These are phyloP conservation scores for Sphaerulina vaccinii DNA, from an alignment of 2,329 filamentous ascomycete species.

Conservation along the genomic window DNA sequence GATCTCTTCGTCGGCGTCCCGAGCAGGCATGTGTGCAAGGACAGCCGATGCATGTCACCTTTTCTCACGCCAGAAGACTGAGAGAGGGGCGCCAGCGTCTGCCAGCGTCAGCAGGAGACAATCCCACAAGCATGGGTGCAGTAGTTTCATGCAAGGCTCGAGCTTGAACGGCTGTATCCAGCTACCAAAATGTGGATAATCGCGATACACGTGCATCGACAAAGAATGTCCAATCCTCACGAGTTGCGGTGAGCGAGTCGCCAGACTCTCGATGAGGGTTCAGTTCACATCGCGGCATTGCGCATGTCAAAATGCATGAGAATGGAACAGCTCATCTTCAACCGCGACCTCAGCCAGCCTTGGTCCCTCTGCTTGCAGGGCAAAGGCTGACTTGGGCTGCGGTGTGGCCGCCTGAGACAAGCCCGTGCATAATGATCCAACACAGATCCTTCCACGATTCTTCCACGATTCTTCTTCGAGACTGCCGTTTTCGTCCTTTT, in stretches of 20 bases:
- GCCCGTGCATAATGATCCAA: neutral
- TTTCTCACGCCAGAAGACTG: neutral
- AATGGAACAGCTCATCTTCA: too few species aligned
- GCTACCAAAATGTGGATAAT: neutral
- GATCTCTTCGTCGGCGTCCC: neutral
- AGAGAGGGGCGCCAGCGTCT: neutral
- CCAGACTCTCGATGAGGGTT: neutral
- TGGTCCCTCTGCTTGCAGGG: too few species aligned
- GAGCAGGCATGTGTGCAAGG: neutral
- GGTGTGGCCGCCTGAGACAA: neutral
- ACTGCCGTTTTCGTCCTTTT: neutral
- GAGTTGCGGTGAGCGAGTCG: neutral
- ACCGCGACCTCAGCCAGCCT: too few species aligned
- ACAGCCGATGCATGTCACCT: too few species aligned
- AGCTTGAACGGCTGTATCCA: neutral
- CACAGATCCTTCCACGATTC: neutral
- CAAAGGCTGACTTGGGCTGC: neutral
- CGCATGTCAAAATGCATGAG: neutral
- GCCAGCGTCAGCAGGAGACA: slow-evolving; percentile 1
- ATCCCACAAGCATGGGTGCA: neutral
- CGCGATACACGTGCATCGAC: neutral
- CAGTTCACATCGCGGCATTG: neutral
- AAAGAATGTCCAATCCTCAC: neutral
- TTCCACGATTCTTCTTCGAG: neutral
- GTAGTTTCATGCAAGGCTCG: slow-evolving; percentile 2